Evolutionary conservation across 1,139 yeast genomes (phyloP), one percentile per base, ranked within the genome.

Genomic region (Geotrichum citri-aurantii): DNA sequence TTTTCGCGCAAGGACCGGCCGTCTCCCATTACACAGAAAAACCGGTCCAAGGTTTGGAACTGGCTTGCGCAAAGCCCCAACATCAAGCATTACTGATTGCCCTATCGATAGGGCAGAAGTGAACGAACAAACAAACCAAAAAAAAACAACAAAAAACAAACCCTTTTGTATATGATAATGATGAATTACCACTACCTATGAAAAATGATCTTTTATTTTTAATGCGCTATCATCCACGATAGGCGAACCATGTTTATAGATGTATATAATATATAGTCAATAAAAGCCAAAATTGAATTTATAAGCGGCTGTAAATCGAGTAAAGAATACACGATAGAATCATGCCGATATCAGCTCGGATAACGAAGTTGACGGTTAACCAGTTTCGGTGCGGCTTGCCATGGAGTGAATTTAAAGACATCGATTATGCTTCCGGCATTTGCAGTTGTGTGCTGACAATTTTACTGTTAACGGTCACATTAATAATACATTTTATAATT

Each of bases 21-120:
- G 26, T 47, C 50, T 2, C 21, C 50, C 33, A 48, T 19, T 10
- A 48, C 21, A 7, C 27, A 49, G 11, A 33, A 47, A 27, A 48
- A 54, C 37, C 33, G 60, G 27, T 51, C 55, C 10, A 55, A 51
- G 42, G 60, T 48, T 10, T 52, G 58, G 52, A 52, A 56, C n/a
- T 55, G 60, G 55, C 50, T 52, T n/a, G 58, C 47, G 2, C 54
- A 55, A 14, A 50, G 55, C n/a, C 58, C 51, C 14, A 52, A 56
- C 42, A 42, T 54, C 29, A 54, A 54, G 44, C 55, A 50, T 48
- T 57, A 50, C 37, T 50, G 27, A 53, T 11, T 7, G 12, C 6
- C 6, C 37, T 48, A 14, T 12, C 19, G 12, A 48, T 23, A 26
- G 5, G 51, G 23, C 23, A 27, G 3, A 48, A 27, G 23, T 3